Evolutionary conservation across 345 rosid genomes (phyloP), one percentile per base, ranked within the genome.

Genomic region (Draba incana): DNA sequence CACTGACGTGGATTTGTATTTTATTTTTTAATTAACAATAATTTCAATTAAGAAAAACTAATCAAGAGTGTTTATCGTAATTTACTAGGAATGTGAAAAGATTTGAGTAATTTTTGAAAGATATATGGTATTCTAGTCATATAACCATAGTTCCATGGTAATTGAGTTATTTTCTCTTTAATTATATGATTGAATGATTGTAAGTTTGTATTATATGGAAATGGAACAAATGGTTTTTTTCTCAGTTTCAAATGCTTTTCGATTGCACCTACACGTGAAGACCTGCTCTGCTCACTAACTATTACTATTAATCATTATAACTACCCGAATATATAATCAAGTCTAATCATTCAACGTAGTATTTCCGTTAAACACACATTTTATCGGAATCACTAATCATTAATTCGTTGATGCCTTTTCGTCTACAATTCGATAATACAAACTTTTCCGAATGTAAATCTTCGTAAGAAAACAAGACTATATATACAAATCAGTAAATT

Each of bases 261-360:
- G 58, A 75, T 75, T 39, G 74, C 74, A 75, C 65, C 57, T 47
- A 30, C 78, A 75, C 62, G 78, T 75, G 78, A 54, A 28, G 62
- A 61, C 69, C 69, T 61, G 20, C 20, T 20, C 20, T 20, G 65
- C 39, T 10, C 43, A 53, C 33, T 68, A 37, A 61, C 44, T 25
- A 67, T 44, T 20, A 61, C 16, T 28, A 11, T 25, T 25, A 23
- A 13, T 10, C 8, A 28, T 33, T 52, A 53, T 61, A 44, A 52
- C 78, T 16, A 74, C 69, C 63, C 50, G 61, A 53, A 37, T 67
- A 53, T 38, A 44, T 45, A 60, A 67, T 53, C 10, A 43, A 60
- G 37, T 52, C 45, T 67, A 67, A 73, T 74, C 48, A 67, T 60
- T 60, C 68, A 52, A 54, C 53, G 14, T 52, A 25, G 54, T 33